Evolutionary conservation across 106 monocot genomes (phyloP), one percentile per base, ranked within the genome.

Genomic region (Phalaenopsis aphrodite): DNA sequence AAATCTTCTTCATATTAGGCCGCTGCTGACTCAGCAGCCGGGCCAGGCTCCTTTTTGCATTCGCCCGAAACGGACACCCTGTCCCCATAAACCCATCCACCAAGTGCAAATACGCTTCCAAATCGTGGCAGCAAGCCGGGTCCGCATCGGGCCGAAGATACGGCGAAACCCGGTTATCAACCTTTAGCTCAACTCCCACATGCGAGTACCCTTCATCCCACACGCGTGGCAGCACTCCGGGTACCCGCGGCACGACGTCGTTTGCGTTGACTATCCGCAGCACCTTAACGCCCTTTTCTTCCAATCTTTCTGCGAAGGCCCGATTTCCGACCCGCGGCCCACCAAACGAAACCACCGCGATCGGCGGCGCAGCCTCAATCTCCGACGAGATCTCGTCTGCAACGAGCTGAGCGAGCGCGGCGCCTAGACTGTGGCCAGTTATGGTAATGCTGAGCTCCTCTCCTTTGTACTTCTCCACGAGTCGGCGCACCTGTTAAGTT

Each of bases 371-470:
- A 48, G 69, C 5, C 2, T 85, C 49, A 8, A 79, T 4, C 37
- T 55, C 57, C 57, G 84, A 9, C 76, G 78, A 48, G 41, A 85
- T 41, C 77, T 87, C 88, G 65, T 88, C 84, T 1, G 91, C 89
- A 9, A 83, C 80, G 17, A 92, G 87, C 38, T 89, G 82, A 1
- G 89, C 83, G 2, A 94, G 83, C 23, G 93, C 93, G 5, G 86
- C 93, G 8, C 93, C 93, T 4, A 94, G 89, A 86, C 93, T 94
- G 84, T 94, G 93, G 1, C 93, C 93, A 3, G 87, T 87, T 15
- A 94, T 82, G 8, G 93, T 94, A 55, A 94, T 83, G 80, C 93
- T 94, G 16, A 94, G 73, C 83, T 88, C 85, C 82, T 91, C 89
- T 1, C 86, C 90, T 14, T 79, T 68, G 87, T 91, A 90, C 55